A percentile compares a stretch with the other conserved stretches of the same genome.
phyloP scores from a whole-genome alignment of 495 filamentous ascomycete species.

The Symbiotaphrina buchneri region DNA sequence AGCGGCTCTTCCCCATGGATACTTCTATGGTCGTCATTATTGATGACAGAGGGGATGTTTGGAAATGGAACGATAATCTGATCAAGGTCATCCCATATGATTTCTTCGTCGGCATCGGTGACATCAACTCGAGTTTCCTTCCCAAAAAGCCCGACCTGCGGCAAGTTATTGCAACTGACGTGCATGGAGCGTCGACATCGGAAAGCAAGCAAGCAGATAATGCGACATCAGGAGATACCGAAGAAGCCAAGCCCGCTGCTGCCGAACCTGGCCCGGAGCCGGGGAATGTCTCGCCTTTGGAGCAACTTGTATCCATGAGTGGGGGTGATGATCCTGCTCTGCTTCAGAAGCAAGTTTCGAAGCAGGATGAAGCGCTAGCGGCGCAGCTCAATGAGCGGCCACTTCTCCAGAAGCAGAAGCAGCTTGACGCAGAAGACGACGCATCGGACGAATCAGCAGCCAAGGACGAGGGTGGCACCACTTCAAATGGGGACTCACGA shows the following conservation, averaged over 20 bases:
- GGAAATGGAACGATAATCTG: slow-evolving; percentile 81
- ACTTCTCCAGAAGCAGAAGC: slow-evolving; percentile 66
- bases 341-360: slow-evolving; percentile 49
- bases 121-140: slow-evolving; percentile 96
- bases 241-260: neutral
- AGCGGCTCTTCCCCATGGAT: slow-evolving; percentile 85
- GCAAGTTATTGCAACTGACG: slow-evolving; percentile 2
- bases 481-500: slow-evolving; percentile 1
- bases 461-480: slow-evolving; percentile 13
- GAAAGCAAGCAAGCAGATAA: neutral
- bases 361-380: slow-evolving; percentile 66
- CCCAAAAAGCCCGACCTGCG: slow-evolving; percentile 62
- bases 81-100: slow-evolving; percentile 91
- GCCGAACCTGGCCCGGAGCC: neutral
- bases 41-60: slow-evolving; percentile 94
- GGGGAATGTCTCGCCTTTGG: slow-evolving; percentile 30
- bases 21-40: slow-evolving; percentile 99
- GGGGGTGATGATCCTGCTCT: slow-evolving; percentile 47
- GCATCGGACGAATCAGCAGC: slow-evolving; percentile 22
- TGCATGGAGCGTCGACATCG: neutral
- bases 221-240: neutral
- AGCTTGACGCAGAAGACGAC: slow-evolving; percentile 67
- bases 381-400: slow-evolving; percentile 79
- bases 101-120: slow-evolving; percentile 93
- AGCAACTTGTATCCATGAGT: slow-evolving; percentile 58